Percentiles rank a stretch among this genome's conserved stretches.
Evolutionary conservation across 352 stramenopile genomes (phyloP).

Genomic region (Phytophthora citricola): DNA sequence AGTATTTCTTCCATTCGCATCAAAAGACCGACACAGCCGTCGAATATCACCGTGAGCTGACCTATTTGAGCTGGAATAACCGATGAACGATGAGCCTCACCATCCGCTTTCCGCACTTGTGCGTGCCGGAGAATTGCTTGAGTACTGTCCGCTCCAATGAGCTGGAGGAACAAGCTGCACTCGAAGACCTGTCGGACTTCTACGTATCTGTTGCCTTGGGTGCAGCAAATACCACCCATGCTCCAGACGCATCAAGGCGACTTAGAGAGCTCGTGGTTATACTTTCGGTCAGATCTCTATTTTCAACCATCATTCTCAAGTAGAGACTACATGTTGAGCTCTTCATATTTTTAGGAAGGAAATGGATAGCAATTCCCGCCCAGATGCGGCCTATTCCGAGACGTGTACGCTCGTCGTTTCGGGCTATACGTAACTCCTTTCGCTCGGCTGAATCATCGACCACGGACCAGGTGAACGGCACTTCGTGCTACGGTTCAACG

Average conservation of each 20-base stretch:
- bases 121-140: conserved; percentile 59
- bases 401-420: conserved; percentile 17
- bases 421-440: conserved; percentile 26
- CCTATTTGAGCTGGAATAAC: conserved; percentile 28
- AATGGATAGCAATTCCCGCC: neutral
- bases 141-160: conserved; percentile 59
- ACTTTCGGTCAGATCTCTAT: conserved; percentile 7
- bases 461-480: conserved; percentile 16
- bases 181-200: conserved; percentile 64
- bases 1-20: conserved; percentile 47
- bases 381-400: conserved; percentile 25
- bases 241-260: conserved; percentile 25
- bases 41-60: conserved; percentile 59
- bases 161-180: conserved; percentile 62
- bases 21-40: conserved; percentile 57
- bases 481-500: conserved; percentile 32
- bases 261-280: conserved; percentile 2
- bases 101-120: conserved; percentile 53
- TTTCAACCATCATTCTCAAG: conserved; percentile 13
- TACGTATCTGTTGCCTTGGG: conserved; percentile 35
- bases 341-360: conserved; percentile 5
- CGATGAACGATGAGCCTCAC: conserved; percentile 36
- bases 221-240: conserved; percentile 66
- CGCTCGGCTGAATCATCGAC: conserved; percentile 20
- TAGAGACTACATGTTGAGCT: no score